Conservation (phyloP, 805 yeast genomes). For the Metschnikowia picachoensis region DNA sequence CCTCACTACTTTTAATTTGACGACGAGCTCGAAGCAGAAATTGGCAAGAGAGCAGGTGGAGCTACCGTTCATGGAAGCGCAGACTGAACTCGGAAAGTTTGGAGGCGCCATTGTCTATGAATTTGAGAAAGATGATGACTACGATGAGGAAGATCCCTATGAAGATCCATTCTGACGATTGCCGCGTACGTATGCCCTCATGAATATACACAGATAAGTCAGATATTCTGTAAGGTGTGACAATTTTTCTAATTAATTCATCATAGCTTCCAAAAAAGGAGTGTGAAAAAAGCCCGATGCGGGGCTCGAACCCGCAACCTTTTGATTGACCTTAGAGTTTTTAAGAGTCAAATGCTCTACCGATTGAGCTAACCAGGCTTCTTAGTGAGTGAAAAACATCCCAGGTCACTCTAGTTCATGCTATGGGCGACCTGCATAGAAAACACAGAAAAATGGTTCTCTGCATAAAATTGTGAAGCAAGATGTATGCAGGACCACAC, state of each 20-base stretch:
- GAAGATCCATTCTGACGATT: slow-evolving; percentile 79
- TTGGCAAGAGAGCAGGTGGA: slow-evolving; percentile 80
- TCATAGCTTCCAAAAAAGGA: not conserved
- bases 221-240: too few relatives aligned
- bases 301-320: slow-evolving; percentile 26
- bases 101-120: slow-evolving; percentile 97
- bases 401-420: too few relatives aligned
- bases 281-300: slow-evolving; percentile 19
- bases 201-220: not conserved
- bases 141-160: slow-evolving; percentile 96
- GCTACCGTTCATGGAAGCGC: slow-evolving; percentile 89
- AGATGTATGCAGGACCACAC: too few relatives aligned
- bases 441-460: too few relatives aligned
- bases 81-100: slow-evolving; percentile 48
- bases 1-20: slow-evolving; percentile 83
- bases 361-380: slow-evolving; percentile 24
- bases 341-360: slow-evolving; percentile 24
- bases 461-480: too few relatives aligned
- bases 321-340: slow-evolving; percentile 21
- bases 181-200: too few relatives aligned
- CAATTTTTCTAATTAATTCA: not conserved
- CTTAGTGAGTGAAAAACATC: too few relatives aligned
- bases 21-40: slow-evolving; percentile 71
- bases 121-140: slow-evolving; percentile 94
- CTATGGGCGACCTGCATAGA: too few relatives aligned